Percentiles rank a stretch among this genome's conserved stretches.
These are phyloP conservation scores for Ampelomyces quisqualis DNA, from an alignment of 2,329 filamentous ascomycete genomes.

Conservation along the genomic window DNA sequence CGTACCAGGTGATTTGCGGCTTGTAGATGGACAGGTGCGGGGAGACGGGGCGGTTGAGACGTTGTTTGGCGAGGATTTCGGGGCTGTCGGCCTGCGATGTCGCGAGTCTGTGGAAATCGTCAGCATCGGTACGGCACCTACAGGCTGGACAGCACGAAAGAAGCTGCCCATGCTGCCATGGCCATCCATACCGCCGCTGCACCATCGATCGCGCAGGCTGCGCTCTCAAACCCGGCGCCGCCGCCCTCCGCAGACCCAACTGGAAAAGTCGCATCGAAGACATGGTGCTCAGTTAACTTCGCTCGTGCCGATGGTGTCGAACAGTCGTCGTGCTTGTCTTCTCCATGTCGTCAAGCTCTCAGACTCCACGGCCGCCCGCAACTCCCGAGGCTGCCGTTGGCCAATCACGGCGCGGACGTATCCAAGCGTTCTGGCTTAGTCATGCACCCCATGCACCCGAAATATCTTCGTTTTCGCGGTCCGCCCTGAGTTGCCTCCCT, in stretches of 20 bases:
- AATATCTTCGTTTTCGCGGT: conserved; percentile 33
- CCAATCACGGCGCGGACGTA: conserved; percentile 29
- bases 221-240: conserved; percentile 46
- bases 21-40: conserved; percentile 87
- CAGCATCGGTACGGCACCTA: conserved; percentile 7
- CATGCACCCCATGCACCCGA: conserved; percentile 29
- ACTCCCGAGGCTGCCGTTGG: conserved; percentile 26
- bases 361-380: conserved; percentile 20
- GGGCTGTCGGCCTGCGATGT: conserved; percentile 57
- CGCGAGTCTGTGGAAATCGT: conserved; percentile 43
- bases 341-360: conserved; percentile 27
- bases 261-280: conserved; percentile 51
- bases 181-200: conserved; percentile 51
- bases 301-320: conserved; percentile 19
- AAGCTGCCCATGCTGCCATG: conserved; percentile 17
- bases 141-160: background rate
- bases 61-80: conserved; percentile 76
- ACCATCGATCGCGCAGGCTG: conserved; percentile 44
- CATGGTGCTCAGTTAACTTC: conserved; percentile 23
- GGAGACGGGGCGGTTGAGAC: conserved; percentile 75
- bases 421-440: conserved; percentile 24
- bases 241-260: conserved; percentile 46
- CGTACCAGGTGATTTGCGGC: conserved; percentile 81
- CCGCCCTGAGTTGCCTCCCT: conserved; percentile 15
- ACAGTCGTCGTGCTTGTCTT: conserved; percentile 32